phyloP scores from a whole-genome alignment of 1,284 basidiomycete genomes.

The Cutaneotrichosporon sp. region DNA sequence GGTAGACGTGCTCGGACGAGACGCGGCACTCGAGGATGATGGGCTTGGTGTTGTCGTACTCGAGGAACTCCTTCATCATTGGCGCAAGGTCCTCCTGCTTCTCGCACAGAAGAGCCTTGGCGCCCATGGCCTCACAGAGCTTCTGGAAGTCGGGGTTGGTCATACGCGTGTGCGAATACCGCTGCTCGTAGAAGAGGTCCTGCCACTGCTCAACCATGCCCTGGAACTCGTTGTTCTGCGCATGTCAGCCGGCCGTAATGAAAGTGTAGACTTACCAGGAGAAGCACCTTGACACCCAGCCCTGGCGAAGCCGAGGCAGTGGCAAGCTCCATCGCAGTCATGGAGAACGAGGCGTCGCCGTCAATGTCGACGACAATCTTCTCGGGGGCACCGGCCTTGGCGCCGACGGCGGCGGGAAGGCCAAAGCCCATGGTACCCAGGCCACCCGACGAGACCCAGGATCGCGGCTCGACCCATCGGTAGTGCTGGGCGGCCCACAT shows the following conservation, averaged over 20 bases:
- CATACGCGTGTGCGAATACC: constrained; percentile 93
- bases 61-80: constrained; percentile 98
- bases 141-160: constrained; percentile 88
- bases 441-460: constrained; percentile 94
- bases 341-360: constrained; percentile 95
- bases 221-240: constrained; percentile 82
- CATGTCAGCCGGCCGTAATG: no score
- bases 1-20: constrained; percentile 87
- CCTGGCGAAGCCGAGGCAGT: constrained; percentile 77
- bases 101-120: constrained; percentile 77
- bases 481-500: constrained; percentile 99
- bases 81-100: constrained; percentile 70
- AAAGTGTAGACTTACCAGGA: constrained; percentile 49
- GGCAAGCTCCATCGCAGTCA: constrained; percentile 98
- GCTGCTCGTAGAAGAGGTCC: constrained; percentile 73
- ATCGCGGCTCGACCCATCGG: constrained; percentile 79
- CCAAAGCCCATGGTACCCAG: constrained; percentile 98
- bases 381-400: constrained; percentile 89
- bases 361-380: constrained; percentile 96
- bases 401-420: constrained; percentile 87
- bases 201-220: constrained; percentile 99
- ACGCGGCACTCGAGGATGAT: constrained; percentile 87
- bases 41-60: constrained; percentile 74
- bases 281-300: constrained; percentile 65
- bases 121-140: constrained; percentile 82